A percentile compares a stretch with the other conserved stretches of the same genome.
Conservation (phyloP, 2,329 filamentous ascomycete species). For the Aspergillus tanneri region DNA sequence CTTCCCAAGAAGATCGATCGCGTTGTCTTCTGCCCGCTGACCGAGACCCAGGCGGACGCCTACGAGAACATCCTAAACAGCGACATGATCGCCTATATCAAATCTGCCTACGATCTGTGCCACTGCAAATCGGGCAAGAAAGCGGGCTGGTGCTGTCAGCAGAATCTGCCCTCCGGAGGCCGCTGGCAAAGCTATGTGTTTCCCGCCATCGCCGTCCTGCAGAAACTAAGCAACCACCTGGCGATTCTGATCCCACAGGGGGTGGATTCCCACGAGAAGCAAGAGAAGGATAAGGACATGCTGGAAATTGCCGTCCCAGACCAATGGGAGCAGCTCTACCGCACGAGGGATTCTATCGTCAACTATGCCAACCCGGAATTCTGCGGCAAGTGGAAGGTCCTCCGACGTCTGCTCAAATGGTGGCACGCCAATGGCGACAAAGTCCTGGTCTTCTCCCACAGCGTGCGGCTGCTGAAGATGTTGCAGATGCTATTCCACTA, state of each 20-base stretch:
- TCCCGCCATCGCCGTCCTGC: slow-evolving; percentile 74
- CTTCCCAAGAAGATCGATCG: slow-evolving; percentile 91
- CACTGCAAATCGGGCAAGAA: slow-evolving; percentile 67
- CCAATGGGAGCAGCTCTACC: slow-evolving; percentile 71
- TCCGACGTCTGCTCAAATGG: slow-evolving; percentile 81
- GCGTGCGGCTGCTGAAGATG: slow-evolving; percentile 79
- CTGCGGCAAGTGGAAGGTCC: slow-evolving; percentile 94
- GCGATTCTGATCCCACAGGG: slow-evolving; percentile 74
- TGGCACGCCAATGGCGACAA: slow-evolving; percentile 92
- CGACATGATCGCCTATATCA: slow-evolving; percentile 67
- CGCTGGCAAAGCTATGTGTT: slow-evolving; percentile 79
- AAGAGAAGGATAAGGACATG: slow-evolving; percentile 71
- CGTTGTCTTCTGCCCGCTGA: slow-evolving; percentile 92
- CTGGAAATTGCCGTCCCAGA: slow-evolving; percentile 74
- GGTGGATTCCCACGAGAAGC: slow-evolving; percentile 67
- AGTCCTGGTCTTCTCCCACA: slow-evolving; percentile 92
- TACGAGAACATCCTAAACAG: slow-evolving; percentile 81
- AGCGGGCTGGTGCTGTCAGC: slow-evolving; percentile 78
- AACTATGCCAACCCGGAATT: slow-evolving; percentile 84
- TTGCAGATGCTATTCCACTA: slow-evolving; percentile 81
- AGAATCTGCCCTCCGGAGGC: slow-evolving; percentile 58
- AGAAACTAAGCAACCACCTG: slow-evolving; percentile 91
- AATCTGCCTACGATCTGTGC: slow-evolving; percentile 66
- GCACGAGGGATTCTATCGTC: slow-evolving; percentile 72
- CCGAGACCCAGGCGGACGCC: slow-evolving; percentile 73